Evolutionary conservation across 805 yeast genomes (phyloP).

Genomic region (Spathaspora boniae): DNA sequence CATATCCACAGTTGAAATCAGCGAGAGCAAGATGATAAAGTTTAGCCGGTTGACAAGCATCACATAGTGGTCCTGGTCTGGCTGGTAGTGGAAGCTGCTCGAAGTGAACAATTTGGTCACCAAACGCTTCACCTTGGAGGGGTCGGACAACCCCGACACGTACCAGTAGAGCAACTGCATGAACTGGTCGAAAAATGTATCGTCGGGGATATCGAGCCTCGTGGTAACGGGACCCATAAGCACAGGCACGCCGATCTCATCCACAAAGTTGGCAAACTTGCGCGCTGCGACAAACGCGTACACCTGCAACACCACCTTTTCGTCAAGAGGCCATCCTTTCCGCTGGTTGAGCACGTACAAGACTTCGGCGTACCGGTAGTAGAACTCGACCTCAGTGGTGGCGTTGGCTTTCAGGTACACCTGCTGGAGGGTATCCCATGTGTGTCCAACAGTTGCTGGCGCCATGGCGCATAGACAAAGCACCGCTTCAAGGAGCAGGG

Average conservation of each 20-base stretch:
- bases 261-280: constrained; percentile 34
- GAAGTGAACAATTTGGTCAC: constrained; percentile 36
- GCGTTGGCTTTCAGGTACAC: constrained; percentile 5
- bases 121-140: constrained; percentile 23
- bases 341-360: constrained; percentile 22
- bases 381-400: constrained; percentile 14
- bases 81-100: constrained; percentile 30
- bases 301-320: constrained; percentile 25
- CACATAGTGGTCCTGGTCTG: constrained; percentile 21
- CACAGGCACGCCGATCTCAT: constrained; percentile 26
- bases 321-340: constrained; percentile 32
- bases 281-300: constrained; percentile 28
- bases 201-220: constrained; percentile 25
- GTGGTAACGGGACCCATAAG: constrained; percentile 20
- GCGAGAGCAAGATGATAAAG: constrained; percentile 30
- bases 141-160: constrained; percentile 23
- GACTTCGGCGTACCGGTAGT: constrained; percentile 25
- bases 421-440: constrained; percentile 6
- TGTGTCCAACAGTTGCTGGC: background rate
- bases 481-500: constrained; percentile 8
- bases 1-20: constrained; percentile 32
- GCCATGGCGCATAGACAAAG: constrained; percentile 5
- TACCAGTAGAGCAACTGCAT: constrained; percentile 32
- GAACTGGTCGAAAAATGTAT: constrained; percentile 33
- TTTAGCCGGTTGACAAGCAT: constrained; percentile 38